These are phyloP conservation scores for Falciphora oryzae DNA, from an alignment of 2,329 filamentous ascomycete species.

Conservation along the genomic window DNA sequence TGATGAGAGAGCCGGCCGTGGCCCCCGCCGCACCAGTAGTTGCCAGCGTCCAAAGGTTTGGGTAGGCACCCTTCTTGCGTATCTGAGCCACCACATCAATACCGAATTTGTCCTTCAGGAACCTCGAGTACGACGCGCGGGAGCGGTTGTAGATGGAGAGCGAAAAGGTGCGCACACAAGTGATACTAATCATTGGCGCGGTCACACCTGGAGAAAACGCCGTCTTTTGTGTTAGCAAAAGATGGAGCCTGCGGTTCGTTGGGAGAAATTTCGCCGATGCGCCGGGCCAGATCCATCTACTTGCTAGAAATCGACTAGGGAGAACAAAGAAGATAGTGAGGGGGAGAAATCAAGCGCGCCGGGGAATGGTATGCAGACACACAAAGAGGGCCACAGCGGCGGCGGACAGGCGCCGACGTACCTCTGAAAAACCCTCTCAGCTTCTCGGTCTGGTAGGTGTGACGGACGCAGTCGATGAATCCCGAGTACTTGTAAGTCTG, in stretches of 20 bases:
- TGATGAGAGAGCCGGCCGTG: conserved; percentile 73
- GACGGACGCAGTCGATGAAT: conserved; percentile 66
- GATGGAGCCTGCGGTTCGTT: not conserved
- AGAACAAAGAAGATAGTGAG: not conserved
- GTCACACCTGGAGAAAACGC: conserved; percentile 53
- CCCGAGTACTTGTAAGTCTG: conserved; percentile 77
- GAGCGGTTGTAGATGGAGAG: conserved; percentile 60
- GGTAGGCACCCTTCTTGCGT: conserved; percentile 63
- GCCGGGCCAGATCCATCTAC: not conserved
- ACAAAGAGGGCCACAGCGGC: not conserved
- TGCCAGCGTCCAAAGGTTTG: conserved; percentile 64
- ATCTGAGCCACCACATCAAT: conserved; percentile 69
- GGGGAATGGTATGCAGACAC: not conserved
- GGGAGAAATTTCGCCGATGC: not conserved
- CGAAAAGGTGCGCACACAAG: conserved; percentile 34
- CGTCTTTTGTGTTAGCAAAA: not conserved
- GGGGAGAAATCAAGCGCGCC: not conserved
- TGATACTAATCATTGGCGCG: conserved; percentile 62
- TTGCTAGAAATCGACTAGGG: not conserved
- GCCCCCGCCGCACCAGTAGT: conserved; percentile 76
- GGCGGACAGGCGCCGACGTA: conserved; percentile 26
- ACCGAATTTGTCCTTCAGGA: conserved; percentile 60
- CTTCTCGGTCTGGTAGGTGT: conserved; percentile 71
- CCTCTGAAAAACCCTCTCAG: conserved; percentile 75
- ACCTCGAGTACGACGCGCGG: conserved; percentile 67